Conservation (phyloP, 176 grass and related monocot genomes). For the Cenchrus fungigraminus region DNA sequence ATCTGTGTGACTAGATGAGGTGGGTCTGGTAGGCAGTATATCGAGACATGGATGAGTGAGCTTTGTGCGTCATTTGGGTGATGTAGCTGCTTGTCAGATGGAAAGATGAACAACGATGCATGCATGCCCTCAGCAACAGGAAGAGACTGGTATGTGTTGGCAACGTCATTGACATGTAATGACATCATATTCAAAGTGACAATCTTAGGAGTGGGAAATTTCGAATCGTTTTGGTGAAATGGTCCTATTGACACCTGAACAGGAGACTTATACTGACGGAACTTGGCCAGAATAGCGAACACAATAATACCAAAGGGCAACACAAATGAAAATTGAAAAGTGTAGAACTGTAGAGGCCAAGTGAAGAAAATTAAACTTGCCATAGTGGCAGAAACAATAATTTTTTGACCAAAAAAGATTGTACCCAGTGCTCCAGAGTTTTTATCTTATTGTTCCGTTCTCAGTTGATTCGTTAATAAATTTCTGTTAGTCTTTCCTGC, state of each 20-base stretch:
- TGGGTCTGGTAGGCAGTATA: too few species aligned
- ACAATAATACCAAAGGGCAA: neutral
- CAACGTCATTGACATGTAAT: too few species aligned
- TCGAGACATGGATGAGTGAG: neutral
- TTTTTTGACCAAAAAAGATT: neutral
- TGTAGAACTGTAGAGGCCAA: neutral
- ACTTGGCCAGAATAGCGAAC: neutral
- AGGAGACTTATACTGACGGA: neutral
- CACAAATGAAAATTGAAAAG: neutral
- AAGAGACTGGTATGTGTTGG: neutral
- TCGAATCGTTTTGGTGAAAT: too few species aligned
- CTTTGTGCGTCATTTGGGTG: neutral
- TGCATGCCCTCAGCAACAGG: too few species aligned
- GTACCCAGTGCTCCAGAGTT: neutral
- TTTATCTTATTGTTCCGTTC: neutral
- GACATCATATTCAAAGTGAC: too few species aligned
- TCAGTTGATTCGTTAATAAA: slow-evolving; percentile 11
- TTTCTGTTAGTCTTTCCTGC: neutral
- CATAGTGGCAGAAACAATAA: neutral
- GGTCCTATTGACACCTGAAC: neutral
- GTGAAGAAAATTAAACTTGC: neutral
- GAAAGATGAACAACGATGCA: neutral
- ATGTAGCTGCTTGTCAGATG: neutral
- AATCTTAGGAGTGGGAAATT: too few species aligned
- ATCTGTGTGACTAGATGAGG: neutral